Evolutionary conservation across 176 grass and related monocot species (phyloP), one percentile per base, ranked within the genome.

Genomic region (Tuctoria greenei): DNA sequence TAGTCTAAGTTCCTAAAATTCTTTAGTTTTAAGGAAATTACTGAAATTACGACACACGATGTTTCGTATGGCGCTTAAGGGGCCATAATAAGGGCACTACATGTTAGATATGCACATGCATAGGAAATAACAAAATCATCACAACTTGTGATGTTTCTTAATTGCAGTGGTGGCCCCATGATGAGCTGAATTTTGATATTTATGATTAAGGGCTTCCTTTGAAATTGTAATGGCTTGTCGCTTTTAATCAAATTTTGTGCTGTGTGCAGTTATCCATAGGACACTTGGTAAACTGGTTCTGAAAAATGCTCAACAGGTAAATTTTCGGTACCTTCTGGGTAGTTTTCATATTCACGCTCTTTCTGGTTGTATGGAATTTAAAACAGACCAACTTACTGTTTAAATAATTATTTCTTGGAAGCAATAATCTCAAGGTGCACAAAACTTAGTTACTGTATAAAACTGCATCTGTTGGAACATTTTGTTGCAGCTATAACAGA

Each of bases 241-340:
- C 25, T 87, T 42, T 47, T 60, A 31, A 66, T 71, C 20, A 20
- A 34, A n/a, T 80, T 74, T 39, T 67, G 38, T 84, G 20, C 62
- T 78, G 52, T 47, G 26, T 83, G 81, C 88, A 97, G 94, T 76
- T 72, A 26, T 97, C 64, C 55, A 75, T 38, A 89, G 88, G 36
- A 92, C 86, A 10, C 47, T 89, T 78, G 95, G 95, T 40, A 93
- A 75, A 84, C 26, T 98, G 76, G 86, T 98, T 56, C 73, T 98
- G 24, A 98, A 98, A 83, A 98, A 98, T 86, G 91, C 16, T 71
- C 67, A 92, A 8, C 95, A 93, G 95, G 95, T 97, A 75, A 17
- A 50, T 70, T 3, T 66, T 17, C 13, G 55, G 5, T 37, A 4
- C 65, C 41, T 76, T 86, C 3, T 6, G 7, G 5, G 12, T 36